Conservation (phyloP, 805 yeast species). For the Cyberlindnera mississippiensis region DNA sequence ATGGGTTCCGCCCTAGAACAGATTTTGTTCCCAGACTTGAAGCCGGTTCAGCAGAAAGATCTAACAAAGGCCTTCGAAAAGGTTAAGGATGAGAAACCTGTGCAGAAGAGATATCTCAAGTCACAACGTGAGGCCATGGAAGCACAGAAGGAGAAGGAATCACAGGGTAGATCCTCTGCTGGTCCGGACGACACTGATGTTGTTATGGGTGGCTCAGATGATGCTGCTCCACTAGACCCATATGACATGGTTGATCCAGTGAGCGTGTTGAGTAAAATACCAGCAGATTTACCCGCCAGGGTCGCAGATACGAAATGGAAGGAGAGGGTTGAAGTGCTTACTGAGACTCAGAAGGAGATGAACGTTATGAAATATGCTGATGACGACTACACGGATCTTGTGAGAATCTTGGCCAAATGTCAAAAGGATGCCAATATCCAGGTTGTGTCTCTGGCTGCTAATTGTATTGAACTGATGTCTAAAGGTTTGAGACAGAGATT, state of each 20-base stretch:
- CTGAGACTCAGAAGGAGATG: constrained; percentile 47
- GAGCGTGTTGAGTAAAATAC: constrained; percentile 61
- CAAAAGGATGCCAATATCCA: constrained; percentile 87
- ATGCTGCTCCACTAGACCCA: constrained; percentile 47
- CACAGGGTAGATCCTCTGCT: constrained; percentile 7
- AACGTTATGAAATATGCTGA: constrained; percentile 52
- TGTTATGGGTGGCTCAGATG: constrained; percentile 28
- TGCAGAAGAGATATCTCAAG: constrained; percentile 53
- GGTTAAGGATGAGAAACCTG: constrained; percentile 38
- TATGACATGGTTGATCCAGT: constrained; percentile 68
- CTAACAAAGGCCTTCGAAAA: constrained; percentile 63
- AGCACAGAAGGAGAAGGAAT: constrained; percentile 16
- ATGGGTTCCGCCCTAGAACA: constrained; percentile 56
- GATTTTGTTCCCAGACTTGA: constrained; percentile 63
- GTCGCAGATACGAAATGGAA: constrained; percentile 78
- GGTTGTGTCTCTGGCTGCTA: constrained; percentile 77
- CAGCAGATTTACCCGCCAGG: constrained; percentile 52
- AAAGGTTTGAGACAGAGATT: constrained; percentile 61
- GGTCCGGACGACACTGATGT: constrained; percentile 21
- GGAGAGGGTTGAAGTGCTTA: constrained; percentile 82
- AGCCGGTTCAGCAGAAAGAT: constrained; percentile 91
- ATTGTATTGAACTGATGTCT: constrained; percentile 56
- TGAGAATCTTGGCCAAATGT: constrained; percentile 62
- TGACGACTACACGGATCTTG: constrained; percentile 64
- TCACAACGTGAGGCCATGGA: constrained; percentile 45